Percentiles rank a stretch among this genome's conserved stretches.
Evolutionary conservation across 768 basidiomycete genomes (phyloP).

Genomic region (Hygrophorus pudorinus): DNA sequence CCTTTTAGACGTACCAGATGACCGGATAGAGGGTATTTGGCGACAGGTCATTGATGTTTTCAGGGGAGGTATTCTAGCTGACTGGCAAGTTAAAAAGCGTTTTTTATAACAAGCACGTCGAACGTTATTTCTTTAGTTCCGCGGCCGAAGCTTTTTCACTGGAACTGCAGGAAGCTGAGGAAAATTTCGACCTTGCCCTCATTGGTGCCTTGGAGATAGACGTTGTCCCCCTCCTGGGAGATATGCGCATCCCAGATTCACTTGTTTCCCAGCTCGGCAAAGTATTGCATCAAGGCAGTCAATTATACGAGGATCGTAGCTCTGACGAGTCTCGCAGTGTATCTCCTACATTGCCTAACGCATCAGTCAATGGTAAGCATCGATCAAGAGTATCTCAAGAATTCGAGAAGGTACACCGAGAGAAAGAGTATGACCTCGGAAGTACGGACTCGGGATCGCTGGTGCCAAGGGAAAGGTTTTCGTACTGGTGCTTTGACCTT

Average conservation of each 20-base stretch:
- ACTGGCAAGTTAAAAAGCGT: conserved; percentile 48
- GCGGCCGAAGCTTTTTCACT: conserved; percentile 45
- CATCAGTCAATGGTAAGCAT: not conserved
- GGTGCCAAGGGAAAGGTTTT: conserved; percentile 73
- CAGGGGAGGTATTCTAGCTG: conserved; percentile 71
- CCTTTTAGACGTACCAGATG: conserved; percentile 42
- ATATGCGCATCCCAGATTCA: conserved; percentile 57
- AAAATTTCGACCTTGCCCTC: conserved; percentile 79
- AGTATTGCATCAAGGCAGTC: conserved; percentile 64
- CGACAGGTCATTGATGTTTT: conserved; percentile 74
- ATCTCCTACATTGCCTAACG: conserved; percentile 1
- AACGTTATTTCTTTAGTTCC: conserved; percentile 31
- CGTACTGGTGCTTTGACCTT: conserved; percentile 89
- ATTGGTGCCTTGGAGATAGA: conserved; percentile 72
- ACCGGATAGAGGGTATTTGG: conserved; percentile 78
- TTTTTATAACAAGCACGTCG: no score
- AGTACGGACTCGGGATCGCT: conserved; percentile 48
- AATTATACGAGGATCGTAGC: conserved; percentile 35
- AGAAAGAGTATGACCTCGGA: conserved; percentile 32
- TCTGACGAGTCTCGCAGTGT: not conserved
- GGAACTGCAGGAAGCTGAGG: conserved; percentile 64
- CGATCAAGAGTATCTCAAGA: not conserved
- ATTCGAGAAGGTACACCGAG: conserved; percentile 21
- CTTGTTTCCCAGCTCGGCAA: conserved; percentile 60
- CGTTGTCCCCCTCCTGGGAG: conserved; percentile 68